Base-by-base conservation (phyloP, 768 basidiomycete genomes). In the Tephrocybe sp. region DNA sequence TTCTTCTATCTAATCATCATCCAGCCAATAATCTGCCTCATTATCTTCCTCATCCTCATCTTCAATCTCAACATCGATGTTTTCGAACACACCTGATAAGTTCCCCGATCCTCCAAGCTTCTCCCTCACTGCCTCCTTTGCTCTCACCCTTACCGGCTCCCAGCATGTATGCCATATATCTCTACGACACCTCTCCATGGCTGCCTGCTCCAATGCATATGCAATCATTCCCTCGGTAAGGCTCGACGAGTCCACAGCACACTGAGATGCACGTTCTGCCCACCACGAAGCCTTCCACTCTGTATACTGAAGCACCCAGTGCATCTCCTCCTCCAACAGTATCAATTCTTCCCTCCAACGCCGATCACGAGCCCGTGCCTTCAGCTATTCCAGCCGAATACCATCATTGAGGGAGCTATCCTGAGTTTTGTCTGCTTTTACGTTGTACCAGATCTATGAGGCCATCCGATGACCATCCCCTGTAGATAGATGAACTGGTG, bases 281-380 rank as follows among this genome's bases (percentile, higher is more conserved):
- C 54, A 56, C 57, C 52, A 60, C 14, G 39, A 33, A 31, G 36
- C 39, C 23, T 52, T 55, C 63, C 60, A 63, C 10, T 41, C 39
- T 9, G 56, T 52, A 41, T 45, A 68, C 12, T 20, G 38, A 13
- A 64, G 14, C 1, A 56, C 54, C 3, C 62, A 43, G 1, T 58
- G 34, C 68, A 68, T 69, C 56, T 68, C 67, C 44, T 67, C 61
- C 7, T 58, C 43, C 22, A 64, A 49, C 4, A 65, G 45, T 4
- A 51, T 20, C 8, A 61, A 51, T 40, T 66, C 65, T 38, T 68
- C 67, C 11, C 10, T 45, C 10, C 26, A 45, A 35, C 20, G 33
- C 34, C 20, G 26, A 10, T 11, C 33, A 33, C 13, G 48, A 0
- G 63, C 60, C 0, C 44, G 53, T 1, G 57, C 50, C 49, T 67